phyloP scores from a whole-genome alignment of 2,329 filamentous ascomycete species.

The Diaporthe humulicola region DNA sequence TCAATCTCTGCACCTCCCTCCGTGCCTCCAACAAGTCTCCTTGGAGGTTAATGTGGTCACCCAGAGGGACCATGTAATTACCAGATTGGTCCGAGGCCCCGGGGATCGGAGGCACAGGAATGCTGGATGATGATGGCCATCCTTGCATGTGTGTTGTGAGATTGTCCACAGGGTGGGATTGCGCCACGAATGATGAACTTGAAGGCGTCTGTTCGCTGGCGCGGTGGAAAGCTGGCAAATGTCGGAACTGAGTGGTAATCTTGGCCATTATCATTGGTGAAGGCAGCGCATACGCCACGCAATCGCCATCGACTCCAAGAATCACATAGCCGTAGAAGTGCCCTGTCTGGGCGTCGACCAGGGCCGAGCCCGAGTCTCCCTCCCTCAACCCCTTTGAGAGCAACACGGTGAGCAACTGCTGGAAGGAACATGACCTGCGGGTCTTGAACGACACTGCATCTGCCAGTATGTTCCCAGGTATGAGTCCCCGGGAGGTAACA shows the following conservation, averaged over 20 bases:
- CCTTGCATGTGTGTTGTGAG: neutral
- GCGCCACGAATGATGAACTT: neutral
- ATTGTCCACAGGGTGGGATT: no score
- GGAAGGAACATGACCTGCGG: neutral
- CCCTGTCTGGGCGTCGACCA: neutral
- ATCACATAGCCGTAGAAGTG: conserved; percentile 3
- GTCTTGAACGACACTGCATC: neutral
- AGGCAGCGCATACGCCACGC: neutral
- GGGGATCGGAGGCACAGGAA: neutral
- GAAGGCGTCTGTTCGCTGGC: neutral
- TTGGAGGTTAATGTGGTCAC: neutral
- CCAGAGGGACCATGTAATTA: neutral
- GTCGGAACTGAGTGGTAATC: neutral
- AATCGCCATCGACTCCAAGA: neutral
- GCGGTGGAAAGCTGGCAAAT: neutral
- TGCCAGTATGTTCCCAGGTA: neutral
- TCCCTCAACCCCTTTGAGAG: neutral
- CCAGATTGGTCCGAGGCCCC: no score
- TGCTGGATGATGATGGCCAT: neutral
- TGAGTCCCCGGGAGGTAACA: neutral
- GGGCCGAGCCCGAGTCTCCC: neutral
- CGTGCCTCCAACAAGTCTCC: neutral
- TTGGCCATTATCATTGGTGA: neutral
- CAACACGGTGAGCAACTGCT: neutral
- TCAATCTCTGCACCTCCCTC: neutral